These are phyloP conservation scores for Cladosporium oxysporum DNA, from an alignment of 2,329 filamentous ascomycete species.

Conservation along the genomic window DNA sequence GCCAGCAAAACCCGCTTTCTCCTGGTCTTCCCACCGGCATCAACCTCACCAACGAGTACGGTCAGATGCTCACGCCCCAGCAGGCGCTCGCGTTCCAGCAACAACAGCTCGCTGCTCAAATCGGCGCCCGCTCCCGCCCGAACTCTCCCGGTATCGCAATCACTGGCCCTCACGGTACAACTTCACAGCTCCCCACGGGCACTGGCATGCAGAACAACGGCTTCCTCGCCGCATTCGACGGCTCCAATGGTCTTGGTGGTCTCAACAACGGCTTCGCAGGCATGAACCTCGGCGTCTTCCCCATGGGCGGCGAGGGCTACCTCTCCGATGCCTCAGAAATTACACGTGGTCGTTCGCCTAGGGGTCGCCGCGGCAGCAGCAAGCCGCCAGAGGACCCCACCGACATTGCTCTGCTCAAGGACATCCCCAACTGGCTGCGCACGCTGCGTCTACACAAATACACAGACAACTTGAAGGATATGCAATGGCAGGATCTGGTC, in stretches of 20 bases:
- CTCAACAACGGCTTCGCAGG: constrained; percentile 71
- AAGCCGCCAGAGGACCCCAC: constrained; percentile 98
- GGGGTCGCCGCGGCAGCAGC: constrained; percentile 88
- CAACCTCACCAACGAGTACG: constrained; percentile 86
- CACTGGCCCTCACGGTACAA: constrained; percentile 63
- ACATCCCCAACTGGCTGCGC: constrained; percentile 94
- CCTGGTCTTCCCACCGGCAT: constrained; percentile 72
- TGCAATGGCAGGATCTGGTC: constrained; percentile 92
- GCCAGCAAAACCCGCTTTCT: constrained; percentile 61
- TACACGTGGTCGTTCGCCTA: constrained; percentile 83
- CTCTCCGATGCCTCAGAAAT: constrained; percentile 93
- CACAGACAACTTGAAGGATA: constrained; percentile 94
- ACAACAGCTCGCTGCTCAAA: constrained; percentile 81
- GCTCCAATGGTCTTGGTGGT: constrained; percentile 46
- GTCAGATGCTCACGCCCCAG: constrained; percentile 73
- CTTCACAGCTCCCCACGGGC: constrained; percentile 49
- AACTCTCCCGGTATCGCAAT: constrained; percentile 85
- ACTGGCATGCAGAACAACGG: constrained; percentile 94
- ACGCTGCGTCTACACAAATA: constrained; percentile 97
- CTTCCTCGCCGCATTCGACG: constrained; percentile 86
- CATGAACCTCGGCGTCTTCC: constrained; percentile 59
- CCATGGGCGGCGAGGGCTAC: constrained; percentile 77
- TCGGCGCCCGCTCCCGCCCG: constrained; percentile 80
- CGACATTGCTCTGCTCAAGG: constrained; percentile 83
- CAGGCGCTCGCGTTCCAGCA: constrained; percentile 57